These are phyloP conservation scores for Diaporthe ilicicola DNA, from an alignment of 2,329 filamentous ascomycete genomes.

Conservation along the genomic window DNA sequence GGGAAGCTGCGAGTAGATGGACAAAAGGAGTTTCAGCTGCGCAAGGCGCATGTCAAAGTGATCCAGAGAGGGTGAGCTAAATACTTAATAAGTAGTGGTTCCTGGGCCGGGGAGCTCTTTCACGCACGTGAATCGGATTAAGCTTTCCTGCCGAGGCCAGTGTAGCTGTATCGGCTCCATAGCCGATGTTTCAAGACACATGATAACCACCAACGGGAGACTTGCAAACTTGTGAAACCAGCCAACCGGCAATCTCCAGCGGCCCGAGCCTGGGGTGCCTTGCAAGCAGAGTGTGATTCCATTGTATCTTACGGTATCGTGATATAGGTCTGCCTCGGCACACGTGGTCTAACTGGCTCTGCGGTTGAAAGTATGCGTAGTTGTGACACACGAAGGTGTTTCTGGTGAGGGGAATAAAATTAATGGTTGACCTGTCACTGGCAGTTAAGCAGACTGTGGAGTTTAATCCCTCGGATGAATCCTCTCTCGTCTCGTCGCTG, in stretches of 20 bases:
- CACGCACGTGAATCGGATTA: neutral
- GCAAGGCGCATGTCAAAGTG: rapidly evolving
- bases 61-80: neutral
- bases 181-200: constrained; percentile 7
- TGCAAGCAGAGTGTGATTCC: neutral
- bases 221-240: neutral
- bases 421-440: too few species aligned
- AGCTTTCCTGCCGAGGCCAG: neutral
- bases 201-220: neutral
- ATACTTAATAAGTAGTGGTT: too few species aligned
- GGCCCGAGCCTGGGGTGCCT: constrained; percentile 2
- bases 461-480: too few species aligned
- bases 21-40: too few species aligned
- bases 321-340: neutral
- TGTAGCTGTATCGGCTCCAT: neutral
- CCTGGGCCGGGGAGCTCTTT: neutral
- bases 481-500: too few species aligned
- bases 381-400: neutral
- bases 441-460: too few species aligned
- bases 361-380: neutral
- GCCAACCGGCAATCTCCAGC: neutral
- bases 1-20: neutral
- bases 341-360: neutral
- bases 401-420: neutral
- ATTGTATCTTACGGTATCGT: neutral